Evolutionary conservation across 2,329 filamentous ascomycete genomes (phyloP), one percentile per base, ranked within the genome.

Genomic region (Pseudogymnoascus sp.): DNA sequence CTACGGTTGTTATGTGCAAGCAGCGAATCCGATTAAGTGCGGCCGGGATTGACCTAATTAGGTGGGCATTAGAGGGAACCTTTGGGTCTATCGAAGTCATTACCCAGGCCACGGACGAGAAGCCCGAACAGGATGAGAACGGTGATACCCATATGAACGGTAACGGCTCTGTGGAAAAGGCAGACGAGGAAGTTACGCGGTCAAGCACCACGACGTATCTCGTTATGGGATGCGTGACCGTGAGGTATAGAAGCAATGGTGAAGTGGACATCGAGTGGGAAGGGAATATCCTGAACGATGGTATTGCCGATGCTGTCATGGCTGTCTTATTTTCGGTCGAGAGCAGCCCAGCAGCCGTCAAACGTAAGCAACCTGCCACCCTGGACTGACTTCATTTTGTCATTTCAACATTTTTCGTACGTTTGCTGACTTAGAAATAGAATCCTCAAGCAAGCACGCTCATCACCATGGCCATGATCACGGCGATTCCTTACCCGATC

Each of bases 291-390:
- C 87, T 97, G 71, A 99, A 97, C 74, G 94, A 99, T 71, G 91
- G 92, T 64, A 95, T 99, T 70, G 94, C 94, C n/a, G 94, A 99
- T 75, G 92, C 94, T 13, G 89, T 97, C 61, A 91, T 97, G 81
- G 92, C 92, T 0, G 91, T 97, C 2, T 81, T 99, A 9, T 86
- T 96, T 68, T 92, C 90, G 0, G 90, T 96, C 21, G 94, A 99
- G 76, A 95, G 89, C 74, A 96, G 90, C 61, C 94, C 93, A 4
- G 94, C 94, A 12, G 93, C 94, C 10, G 93, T 99, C 59, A 95
- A 94, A 76, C 90, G 91, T 90, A 80, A 76, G 82, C 77, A 66
- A 35, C 58, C 35, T 58, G 42, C 60, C 39, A 71, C 68, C 36
- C 69, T 35, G 13, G 10, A 27, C 29, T 13, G n/a, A 69, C 4